Conservation (phyloP, 192 early-diverging fungal species). For the Gonapodya prolifera region DNA sequence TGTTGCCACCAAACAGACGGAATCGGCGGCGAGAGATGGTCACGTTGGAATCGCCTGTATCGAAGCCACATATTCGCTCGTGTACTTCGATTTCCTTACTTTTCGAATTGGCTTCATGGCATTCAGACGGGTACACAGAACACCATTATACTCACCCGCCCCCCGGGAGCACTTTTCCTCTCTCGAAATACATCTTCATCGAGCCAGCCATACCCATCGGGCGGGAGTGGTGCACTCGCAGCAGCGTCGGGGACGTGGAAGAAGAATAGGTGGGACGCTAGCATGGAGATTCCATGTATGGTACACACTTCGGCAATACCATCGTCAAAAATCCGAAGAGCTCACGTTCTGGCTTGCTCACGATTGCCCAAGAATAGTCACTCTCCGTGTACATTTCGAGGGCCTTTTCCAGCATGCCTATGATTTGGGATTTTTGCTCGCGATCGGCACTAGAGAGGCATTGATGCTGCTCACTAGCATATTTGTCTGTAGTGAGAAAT, state of each 20-base stretch:
- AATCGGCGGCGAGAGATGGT: background rate
- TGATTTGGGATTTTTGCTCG: background rate
- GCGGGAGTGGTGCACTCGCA: background rate
- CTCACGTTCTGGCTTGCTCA: background rate
- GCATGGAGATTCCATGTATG: background rate
- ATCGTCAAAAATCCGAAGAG: background rate
- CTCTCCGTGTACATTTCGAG: background rate
- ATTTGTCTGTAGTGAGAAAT: background rate
- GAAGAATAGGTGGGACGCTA: background rate
- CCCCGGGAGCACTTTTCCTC: background rate
- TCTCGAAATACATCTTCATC: background rate
- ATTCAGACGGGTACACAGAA: background rate
- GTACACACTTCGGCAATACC: background rate
- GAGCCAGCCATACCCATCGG: background rate
- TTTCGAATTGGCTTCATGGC: no score
- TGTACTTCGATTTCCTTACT: background rate
- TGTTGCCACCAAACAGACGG: background rate
- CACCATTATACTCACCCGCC: background rate
- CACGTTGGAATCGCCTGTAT: background rate
- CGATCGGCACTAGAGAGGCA: background rate
- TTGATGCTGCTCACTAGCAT: background rate
- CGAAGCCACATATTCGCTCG: background rate
- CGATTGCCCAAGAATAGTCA: background rate
- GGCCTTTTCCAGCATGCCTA: background rate
- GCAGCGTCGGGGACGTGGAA: background rate